Evolutionary conservation across 2,329 filamentous ascomycete species (phyloP), one percentile per base, ranked within the genome.

Genomic region (Sporothrix pallida): DNA sequence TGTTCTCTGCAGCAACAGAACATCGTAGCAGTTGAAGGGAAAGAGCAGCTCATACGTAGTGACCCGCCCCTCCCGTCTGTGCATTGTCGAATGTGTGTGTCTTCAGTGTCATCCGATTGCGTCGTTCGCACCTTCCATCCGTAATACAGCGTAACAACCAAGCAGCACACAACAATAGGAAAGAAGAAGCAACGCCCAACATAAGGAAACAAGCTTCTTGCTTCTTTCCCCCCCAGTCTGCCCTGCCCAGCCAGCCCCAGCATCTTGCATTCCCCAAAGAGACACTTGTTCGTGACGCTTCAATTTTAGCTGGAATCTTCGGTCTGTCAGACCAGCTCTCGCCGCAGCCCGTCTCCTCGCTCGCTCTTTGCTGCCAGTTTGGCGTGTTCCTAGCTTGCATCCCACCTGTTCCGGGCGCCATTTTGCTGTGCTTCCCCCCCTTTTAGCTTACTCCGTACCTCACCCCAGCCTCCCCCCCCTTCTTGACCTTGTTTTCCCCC

Each of bases 321-420:
- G 37, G 9, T 23, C 60, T 20, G 37, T 65, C 60, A 65, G 37
- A 46, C 23, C n/a, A 46, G 62, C 20, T 52, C 65, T 68, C 65
- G 65, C 44, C 44, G 12, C 44, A 17, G 44, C 63, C 56, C 54
- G 15, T 54, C 31, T 4, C 31, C 20, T 4, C 23, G 20, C 50
- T 46, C 15, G 12, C 65, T 8, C 20, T 54, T 70, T 46, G 44
- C 50, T 63, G 31, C 48, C 23, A 56, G 58, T 37, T 62, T 58
- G 37, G 42, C 60, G 58, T 23, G 52, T 15, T 23, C 50, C 67
- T 68, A 73, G 54, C 63, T 56, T 56, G 52, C 58, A 71, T 65
- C 68, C 72, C 72, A 73, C 72, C 68, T 60, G 58, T 71, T 73
- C 68, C 68, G 72, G 68, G 46, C 68, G 68, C 52, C 31, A 48